Evolutionary conservation across 805 yeast genomes (phyloP).

Genomic region (Candida montana): DNA sequence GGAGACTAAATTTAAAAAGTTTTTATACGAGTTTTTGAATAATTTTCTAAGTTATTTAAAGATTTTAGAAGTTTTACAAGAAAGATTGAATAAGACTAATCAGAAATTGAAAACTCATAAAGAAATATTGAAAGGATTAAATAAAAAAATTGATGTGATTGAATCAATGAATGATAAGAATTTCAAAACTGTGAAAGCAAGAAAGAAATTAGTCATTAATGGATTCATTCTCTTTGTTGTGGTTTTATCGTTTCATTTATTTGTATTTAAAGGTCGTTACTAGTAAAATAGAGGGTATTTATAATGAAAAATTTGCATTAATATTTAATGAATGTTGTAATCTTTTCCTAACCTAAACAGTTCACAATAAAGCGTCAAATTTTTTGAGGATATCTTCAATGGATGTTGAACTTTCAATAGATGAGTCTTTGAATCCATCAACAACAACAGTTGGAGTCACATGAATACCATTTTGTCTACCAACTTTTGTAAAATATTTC

Average conservation of each 20-base stretch:
- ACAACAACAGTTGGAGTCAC: constrained; percentile 78
- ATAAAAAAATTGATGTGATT: background rate
- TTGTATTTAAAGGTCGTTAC: no score
- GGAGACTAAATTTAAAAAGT: background rate
- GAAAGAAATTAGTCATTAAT: constrained; percentile 1
- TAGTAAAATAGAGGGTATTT: no score
- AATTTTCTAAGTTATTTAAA: constrained; percentile 3
- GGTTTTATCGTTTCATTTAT: no score
- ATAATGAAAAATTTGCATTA: no score
- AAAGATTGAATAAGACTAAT: background rate
- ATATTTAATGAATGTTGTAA: no score
- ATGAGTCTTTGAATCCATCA: constrained; percentile 56
- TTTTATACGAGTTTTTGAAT: constrained; percentile 2
- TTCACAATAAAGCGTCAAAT: constrained; percentile 11
- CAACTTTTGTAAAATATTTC: constrained; percentile 68
- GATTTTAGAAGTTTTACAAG: constrained; percentile 1
- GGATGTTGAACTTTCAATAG: constrained; percentile 59
- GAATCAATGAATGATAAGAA: background rate
- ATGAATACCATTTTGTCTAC: constrained; percentile 74
- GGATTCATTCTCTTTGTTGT: no score
- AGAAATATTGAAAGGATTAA: background rate
- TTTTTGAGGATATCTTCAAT: constrained; percentile 16
- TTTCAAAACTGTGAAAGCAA: background rate
- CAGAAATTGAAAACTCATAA: background rate
- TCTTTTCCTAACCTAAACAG: no score